These are phyloP conservation scores for Aspergillus ochraceoroseus DNA, from an alignment of 2,329 filamentous ascomycete species.

Conservation along the genomic window DNA sequence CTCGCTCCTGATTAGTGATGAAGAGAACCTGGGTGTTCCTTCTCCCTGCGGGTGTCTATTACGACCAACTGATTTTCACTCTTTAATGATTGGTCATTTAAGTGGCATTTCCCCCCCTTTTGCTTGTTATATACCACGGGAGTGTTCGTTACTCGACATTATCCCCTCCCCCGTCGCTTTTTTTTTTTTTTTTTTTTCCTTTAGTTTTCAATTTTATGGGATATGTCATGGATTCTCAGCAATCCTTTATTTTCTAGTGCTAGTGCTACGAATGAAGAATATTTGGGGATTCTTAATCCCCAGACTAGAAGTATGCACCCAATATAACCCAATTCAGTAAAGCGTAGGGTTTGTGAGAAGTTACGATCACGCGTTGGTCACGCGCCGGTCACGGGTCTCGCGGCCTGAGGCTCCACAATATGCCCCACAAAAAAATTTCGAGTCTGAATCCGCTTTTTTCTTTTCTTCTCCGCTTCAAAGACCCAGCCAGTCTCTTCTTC, in stretches of 20 bases:
- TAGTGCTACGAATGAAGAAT: neutral
- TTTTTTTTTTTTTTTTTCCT: conserved; percentile 10
- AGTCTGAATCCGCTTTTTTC: conserved; percentile 8
- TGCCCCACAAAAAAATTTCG: conserved; percentile 24
- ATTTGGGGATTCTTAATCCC: no score
- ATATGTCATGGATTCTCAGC: conserved; percentile 5
- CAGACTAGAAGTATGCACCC: no score
- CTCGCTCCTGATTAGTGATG: neutral
- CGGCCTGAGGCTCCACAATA: conserved; percentile 21
- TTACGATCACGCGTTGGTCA: conserved; percentile 18
- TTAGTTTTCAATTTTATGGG: conserved; percentile 6
- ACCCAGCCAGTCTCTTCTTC: conserved; percentile 4
- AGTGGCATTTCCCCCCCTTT: conserved; percentile 7
- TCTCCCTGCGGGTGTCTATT: conserved; percentile 11
- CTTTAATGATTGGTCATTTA: conserved; percentile 17
- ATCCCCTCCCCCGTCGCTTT: conserved; percentile 4
- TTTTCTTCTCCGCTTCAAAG: conserved; percentile 14
- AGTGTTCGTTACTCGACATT: conserved; percentile 14
- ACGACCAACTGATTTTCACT: conserved; percentile 34
- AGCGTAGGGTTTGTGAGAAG: conserved; percentile 2
- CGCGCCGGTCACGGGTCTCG: conserved; percentile 12
- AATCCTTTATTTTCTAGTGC: neutral
- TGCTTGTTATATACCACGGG: conserved; percentile 26
- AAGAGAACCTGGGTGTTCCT: conserved; percentile 24
- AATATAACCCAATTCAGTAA: conserved; percentile 14